Evolutionary conservation across 73 alveolate species (phyloP).

Genomic region (Tetrahymena borealis): DNA sequence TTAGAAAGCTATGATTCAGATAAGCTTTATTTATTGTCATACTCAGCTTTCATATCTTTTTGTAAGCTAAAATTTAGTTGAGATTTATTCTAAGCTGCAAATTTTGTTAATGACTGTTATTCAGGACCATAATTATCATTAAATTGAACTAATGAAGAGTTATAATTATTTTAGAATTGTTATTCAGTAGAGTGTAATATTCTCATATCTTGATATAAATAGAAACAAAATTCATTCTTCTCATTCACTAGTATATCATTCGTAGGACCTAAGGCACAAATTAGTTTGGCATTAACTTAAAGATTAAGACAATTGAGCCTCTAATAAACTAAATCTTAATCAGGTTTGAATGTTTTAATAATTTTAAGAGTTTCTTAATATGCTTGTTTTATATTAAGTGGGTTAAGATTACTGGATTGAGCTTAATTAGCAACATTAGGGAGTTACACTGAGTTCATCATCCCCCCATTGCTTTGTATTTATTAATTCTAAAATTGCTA

Average conservation of each 20-base stretch:
- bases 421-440: not conserved
- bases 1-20: not conserved
- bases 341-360: not conserved
- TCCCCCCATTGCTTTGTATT: too few relatives aligned
- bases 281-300: not conserved
- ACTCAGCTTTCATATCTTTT: not conserved
- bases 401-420: not conserved
- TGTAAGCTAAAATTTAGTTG: not conserved
- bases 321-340: not conserved
- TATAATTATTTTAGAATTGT: not conserved
- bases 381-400: not conserved
- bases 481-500: too few relatives aligned
- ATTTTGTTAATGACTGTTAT: not conserved
- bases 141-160: not conserved
- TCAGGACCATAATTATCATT: not conserved
- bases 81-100: not conserved
- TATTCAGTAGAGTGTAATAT: not conserved
- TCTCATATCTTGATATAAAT: not conserved
- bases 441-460: not conserved
- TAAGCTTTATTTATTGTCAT: too few relatives aligned
- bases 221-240: not conserved
- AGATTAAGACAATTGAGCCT: not conserved
- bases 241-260: not conserved
- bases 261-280: not conserved
- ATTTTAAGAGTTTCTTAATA: not conserved